A percentile compares a stretch with the other conserved stretches of the same genome.
These are phyloP conservation scores for Chrysosporium queenslandicum DNA, from an alignment of 2,329 filamentous ascomycete species.

Conservation along the genomic window DNA sequence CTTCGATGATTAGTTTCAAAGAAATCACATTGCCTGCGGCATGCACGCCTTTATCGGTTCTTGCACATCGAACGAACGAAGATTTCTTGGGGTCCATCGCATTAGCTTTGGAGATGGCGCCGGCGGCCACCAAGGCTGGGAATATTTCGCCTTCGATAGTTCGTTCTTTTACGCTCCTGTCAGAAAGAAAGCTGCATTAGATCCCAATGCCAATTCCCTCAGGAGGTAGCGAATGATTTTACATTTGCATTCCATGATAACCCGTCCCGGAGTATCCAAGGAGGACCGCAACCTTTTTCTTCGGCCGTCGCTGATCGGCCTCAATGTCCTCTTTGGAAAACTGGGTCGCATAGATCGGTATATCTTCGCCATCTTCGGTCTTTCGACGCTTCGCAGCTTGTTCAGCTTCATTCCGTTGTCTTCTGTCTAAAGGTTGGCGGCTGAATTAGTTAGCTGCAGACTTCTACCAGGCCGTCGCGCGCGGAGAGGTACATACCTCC, in stretches of 20 bases:
- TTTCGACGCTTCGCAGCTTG: conserved; percentile 48
- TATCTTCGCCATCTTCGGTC: conserved; percentile 37
- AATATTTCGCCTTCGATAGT: conserved; percentile 97
- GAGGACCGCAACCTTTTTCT: conserved; percentile 92
- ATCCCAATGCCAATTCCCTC: background rate
- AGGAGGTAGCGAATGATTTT: conserved; percentile 16
- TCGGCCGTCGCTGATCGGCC: conserved; percentile 74
- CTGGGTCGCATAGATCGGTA: conserved; percentile 46
- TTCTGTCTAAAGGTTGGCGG: conserved; percentile 40
- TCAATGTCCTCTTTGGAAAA: conserved; percentile 75
- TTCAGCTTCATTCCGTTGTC: conserved; percentile 42
- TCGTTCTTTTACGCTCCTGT: conserved; percentile 54
- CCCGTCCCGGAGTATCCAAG: conserved; percentile 93
- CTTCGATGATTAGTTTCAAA: conserved; percentile 90
- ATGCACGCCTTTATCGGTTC: conserved; percentile 96
- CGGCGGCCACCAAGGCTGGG: conserved; percentile 76
- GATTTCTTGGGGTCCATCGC: conserved; percentile 96
- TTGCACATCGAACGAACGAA: conserved; percentile 81
- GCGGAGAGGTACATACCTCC: conserved; percentile 47
- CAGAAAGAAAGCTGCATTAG: background rate
- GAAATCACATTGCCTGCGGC: conserved; percentile 93
- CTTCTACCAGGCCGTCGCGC: conserved; percentile 6
- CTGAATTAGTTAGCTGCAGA: conserved; percentile 43
- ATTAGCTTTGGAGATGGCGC: conserved; percentile 93
- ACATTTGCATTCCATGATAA: conserved; percentile 94